Conservation (phyloP, 148 eudicot species). For the Vaccinium macrocarpon region DNA sequence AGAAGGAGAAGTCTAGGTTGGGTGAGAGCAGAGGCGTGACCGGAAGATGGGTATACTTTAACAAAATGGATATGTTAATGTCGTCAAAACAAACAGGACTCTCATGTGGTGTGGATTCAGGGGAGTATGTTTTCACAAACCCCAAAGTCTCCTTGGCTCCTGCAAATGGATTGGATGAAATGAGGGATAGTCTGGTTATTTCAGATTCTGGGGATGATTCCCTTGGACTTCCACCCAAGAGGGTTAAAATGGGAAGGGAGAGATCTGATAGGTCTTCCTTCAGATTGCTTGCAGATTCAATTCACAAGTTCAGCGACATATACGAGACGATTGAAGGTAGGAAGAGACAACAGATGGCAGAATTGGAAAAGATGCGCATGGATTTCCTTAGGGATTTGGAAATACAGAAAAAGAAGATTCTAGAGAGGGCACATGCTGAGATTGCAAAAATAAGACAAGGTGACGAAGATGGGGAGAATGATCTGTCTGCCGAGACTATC, state of each 20-base stretch:
- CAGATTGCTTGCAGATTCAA: conserved; percentile 66
- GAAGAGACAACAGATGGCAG: conserved; percentile 55
- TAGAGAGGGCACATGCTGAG: conserved; percentile 66
- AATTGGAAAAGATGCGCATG: conserved; percentile 72
- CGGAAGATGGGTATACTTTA: conserved; percentile 67
- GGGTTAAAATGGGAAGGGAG: conserved; percentile 26
- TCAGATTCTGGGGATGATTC: conserved; percentile 48
- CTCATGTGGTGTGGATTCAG: conserved; percentile 62
- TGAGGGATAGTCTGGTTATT: conserved; percentile 53
- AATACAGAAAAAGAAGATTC: conserved; percentile 53
- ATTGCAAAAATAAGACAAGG: conserved; percentile 56
- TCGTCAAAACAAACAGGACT: conserved; percentile 39
- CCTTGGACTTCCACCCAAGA: conserved; percentile 50
- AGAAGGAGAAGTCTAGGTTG: conserved; percentile 52
- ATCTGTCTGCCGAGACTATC: conserved; percentile 44
- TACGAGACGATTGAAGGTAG: conserved; percentile 58
- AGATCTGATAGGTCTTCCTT: conserved; percentile 34
- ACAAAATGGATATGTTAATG: conserved; percentile 63
- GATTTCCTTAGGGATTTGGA: conserved; percentile 71
- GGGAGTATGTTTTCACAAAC: conserved; percentile 52
- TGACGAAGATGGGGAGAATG: conserved; percentile 41
- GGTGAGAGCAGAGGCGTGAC: conserved; percentile 16
- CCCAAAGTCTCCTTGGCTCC: conserved; percentile 45
- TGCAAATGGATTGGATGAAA: conserved; percentile 60
- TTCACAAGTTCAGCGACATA: conserved; percentile 57